A percentile compares a stretch with the other conserved stretches of the same genome.
Evolutionary conservation across 495 filamentous ascomycete genomes (phyloP).

Genomic region (Oidiodendron maius): DNA sequence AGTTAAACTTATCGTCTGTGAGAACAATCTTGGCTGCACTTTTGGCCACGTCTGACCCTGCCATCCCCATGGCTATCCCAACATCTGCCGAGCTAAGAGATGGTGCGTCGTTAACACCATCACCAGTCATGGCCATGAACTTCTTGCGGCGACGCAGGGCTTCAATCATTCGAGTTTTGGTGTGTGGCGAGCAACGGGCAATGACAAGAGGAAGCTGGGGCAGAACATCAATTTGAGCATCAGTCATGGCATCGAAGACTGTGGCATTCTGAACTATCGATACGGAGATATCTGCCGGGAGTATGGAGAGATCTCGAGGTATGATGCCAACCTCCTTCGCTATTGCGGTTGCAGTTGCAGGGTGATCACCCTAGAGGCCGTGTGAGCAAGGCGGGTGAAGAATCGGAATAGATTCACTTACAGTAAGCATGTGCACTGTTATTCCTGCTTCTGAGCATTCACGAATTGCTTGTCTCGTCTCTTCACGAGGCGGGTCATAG

Average conservation of each 20-base stretch:
- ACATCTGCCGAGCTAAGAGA: conserved; percentile 73
- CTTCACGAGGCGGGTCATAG: conserved; percentile 67
- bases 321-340: conserved; percentile 72
- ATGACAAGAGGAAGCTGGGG: conserved; percentile 58
- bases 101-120: conserved; percentile 83
- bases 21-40: conserved; percentile 79
- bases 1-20: conserved; percentile 78
- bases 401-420: conserved; percentile 1
- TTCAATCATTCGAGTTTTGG: conserved; percentile 64
- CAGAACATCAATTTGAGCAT: conserved; percentile 52
- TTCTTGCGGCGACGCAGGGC: conserved; percentile 55
- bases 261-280: conserved; percentile 56
- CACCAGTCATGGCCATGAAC: conserved; percentile 60
- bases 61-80: conserved; percentile 81
- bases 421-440: conserved; percentile 76
- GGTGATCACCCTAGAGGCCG: conserved; percentile 61
- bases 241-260: conserved; percentile 56
- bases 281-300: conserved; percentile 47
- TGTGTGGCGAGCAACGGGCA: conserved; percentile 59
- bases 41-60: conserved; percentile 87
- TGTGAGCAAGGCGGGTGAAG: conserved; percentile 35
- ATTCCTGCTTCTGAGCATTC: conserved; percentile 67
- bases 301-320: conserved; percentile 46
- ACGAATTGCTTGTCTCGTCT: conserved; percentile 58
- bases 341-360: conserved; percentile 68